Percentiles rank a stretch among this genome's conserved stretches.
These are phyloP conservation scores for Tremellales sp. DNA, from an alignment of 1,284 basidiomycete species.

Conservation along the genomic window DNA sequence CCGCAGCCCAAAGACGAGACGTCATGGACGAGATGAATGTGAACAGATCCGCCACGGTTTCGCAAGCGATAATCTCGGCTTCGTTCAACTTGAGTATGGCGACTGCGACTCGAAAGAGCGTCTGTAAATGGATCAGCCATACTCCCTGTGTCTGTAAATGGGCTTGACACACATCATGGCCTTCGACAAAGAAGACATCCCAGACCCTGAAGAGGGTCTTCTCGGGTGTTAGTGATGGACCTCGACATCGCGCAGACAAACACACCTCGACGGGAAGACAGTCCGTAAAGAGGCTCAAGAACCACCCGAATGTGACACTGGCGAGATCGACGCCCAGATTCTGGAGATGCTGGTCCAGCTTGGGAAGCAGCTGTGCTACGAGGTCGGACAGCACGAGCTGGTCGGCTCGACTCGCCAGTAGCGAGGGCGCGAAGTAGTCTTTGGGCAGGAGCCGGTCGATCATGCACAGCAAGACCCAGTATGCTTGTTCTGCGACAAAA, in stretches of 20 bases:
- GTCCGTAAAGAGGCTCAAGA: slow-evolving; percentile 92
- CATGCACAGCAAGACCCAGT: slow-evolving; percentile 89
- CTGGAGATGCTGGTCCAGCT: slow-evolving; percentile 68
- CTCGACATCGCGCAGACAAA: slow-evolving; percentile 14
- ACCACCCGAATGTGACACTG: slow-evolving; percentile 97
- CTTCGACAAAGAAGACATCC: slow-evolving; percentile 95
- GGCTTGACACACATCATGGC: slow-evolving; percentile 62
- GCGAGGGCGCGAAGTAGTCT: slow-evolving; percentile 76
- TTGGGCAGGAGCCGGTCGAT: slow-evolving; percentile 78
- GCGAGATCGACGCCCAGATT: slow-evolving; percentile 83
- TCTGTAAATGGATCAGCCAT: slow-evolving; percentile 11
- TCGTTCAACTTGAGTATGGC: slow-evolving; percentile 81
- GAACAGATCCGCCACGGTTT: slow-evolving; percentile 80
- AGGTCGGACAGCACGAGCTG: slow-evolving; percentile 86
- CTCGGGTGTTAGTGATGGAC: background rate
- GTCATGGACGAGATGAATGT: slow-evolving; percentile 80
- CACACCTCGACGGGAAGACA: slow-evolving; percentile 89
- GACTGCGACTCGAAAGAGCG: slow-evolving; percentile 81
- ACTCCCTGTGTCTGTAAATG: slow-evolving; percentile 1
- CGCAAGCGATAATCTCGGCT: slow-evolving; percentile 71
- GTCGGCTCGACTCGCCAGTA: slow-evolving; percentile 86
- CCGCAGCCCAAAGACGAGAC: slow-evolving; percentile 85
- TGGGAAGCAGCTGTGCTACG: slow-evolving; percentile 72
- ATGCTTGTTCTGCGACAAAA: slow-evolving; percentile 78
- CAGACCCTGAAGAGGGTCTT: slow-evolving; percentile 84